phyloP scores from a whole-genome alignment of 2,329 filamentous ascomycete species.

The Tolypocladium amazonense region DNA sequence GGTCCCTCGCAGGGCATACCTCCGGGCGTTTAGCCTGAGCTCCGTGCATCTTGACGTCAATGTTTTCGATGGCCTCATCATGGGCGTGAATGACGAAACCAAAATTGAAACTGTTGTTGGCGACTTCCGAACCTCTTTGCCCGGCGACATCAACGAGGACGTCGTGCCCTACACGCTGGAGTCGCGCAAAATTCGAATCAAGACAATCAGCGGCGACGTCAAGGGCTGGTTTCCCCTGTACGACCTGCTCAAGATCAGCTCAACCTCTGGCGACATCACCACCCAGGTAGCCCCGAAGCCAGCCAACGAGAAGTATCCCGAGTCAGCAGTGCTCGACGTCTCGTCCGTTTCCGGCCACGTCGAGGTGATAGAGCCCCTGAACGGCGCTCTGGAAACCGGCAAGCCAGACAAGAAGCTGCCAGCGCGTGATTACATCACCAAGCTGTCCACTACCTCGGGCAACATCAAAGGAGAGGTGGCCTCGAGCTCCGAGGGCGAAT shows the following conservation, averaged over 20 bases:
- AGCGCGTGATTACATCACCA: conserved; percentile 34
- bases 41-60: conserved; percentile 28
- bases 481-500: conserved; percentile 22
- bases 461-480: conserved; percentile 28
- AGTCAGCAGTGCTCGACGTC: conserved; percentile 29
- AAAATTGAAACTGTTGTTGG: conserved; percentile 27
- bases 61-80: conserved; percentile 27
- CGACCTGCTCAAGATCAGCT: conserved; percentile 33
- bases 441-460: conserved; percentile 33
- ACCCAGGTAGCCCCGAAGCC: conserved; percentile 30
- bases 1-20: conserved; percentile 27
- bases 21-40: conserved; percentile 26
- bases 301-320: conserved; percentile 20
- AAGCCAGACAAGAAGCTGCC: conserved; percentile 22
- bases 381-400: conserved; percentile 6
- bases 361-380: conserved; percentile 28
- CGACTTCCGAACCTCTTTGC: conserved; percentile 18
- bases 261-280: conserved; percentile 31
- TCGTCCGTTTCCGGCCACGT: conserved; percentile 33
- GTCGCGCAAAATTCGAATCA: conserved; percentile 29
- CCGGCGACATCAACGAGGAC: conserved; percentile 12
- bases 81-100: conserved; percentile 18
- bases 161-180: conserved; percentile 27
- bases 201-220: conserved; percentile 32
- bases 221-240: conserved; percentile 39